Evolutionary conservation across 345 rosid species (phyloP), one percentile per base, ranked within the genome.

Genomic region (Acer saccharum): DNA sequence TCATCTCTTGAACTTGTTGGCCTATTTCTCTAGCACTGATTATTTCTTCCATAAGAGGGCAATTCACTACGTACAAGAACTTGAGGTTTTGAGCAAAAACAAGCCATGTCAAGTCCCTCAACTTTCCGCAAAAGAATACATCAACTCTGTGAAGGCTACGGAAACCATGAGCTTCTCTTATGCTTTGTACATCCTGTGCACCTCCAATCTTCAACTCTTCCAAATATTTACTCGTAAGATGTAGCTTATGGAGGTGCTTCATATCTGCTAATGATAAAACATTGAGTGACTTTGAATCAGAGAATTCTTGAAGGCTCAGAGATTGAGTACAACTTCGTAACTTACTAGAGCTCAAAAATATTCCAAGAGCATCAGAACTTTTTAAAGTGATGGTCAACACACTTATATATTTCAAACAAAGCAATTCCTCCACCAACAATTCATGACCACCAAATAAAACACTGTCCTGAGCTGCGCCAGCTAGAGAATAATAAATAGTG

Each of bases 61-160:
- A 72, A 0, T 5, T 0, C 0, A 7, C 3, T 10, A 78, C 39
- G 1, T 1, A 4, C 54, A 78, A 18, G 10, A 7, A 1, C 23
- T 32, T 44, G 41, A 78, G 52, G 25, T 65, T 64, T 11, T 57
- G 76, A 17, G 76, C 76, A 39, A 72, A 43, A 52, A 62, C 18
- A 52, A 77, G 71, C 76, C 76, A 77, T 18, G 62, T 77, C 76
- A 71, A 29, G 46, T 78, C 63, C 50, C 39, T 63, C 68, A 65
- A 32, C 1, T 54, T 62, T 3, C 7, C 2, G 20, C 75, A 62
- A 12, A 0, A 2, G 13, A 1, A 1, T 41, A 60, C 44, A 10
- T 0, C 0, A 8, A 77, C 57, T 48, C 0, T n/a, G 12, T 3
- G 52, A 13, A 77, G 80, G 17, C 65, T 7, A 3, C 3, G 17